Evolutionary conservation across 2,329 filamentous ascomycete species (phyloP), one percentile per base, ranked within the genome.

Genomic region (Pseudogymnoascus sp.): DNA sequence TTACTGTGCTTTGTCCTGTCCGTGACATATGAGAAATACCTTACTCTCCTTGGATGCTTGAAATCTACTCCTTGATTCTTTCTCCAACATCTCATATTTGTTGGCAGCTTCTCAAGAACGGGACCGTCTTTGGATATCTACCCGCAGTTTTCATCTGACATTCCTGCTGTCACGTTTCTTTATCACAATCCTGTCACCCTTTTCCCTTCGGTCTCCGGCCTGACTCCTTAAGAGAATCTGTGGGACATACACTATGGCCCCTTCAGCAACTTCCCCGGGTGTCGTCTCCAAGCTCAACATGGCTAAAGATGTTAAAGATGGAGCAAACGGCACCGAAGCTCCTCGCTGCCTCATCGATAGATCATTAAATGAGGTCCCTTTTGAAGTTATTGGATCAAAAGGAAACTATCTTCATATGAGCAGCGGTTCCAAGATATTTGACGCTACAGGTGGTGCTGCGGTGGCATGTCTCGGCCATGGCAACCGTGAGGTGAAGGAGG

Each of bases 401-500:
- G 72, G 72, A 14, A 70, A 69, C 63, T 68, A 70, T 11, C 60
- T 74, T 9, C 63, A 68, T 28, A 68, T 72, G 5, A 64, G 65
- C n/a, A 69, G 73, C 61, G 87, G 86, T 1, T 79, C 81, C 23
- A 77, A 76, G 36, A 82, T 95, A 46, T 81, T 92, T 12, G 90
- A 95, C 72, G 87, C 85, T 1, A 89, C 87, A 18, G 84, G 87
- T 28, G 90, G 90, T 18, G 88, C 90, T 2, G 88, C 87, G 21
- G 89, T 92, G 3, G 80, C 85, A 8, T 88, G 86, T 70, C 76
- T 93, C 8, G 90, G 90, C 5, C 86, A 91, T 68, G 85, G 84
- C 31, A 81, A 88, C 61, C 70, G 78, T 43, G 78, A 86, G 59
- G 83, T 93, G 11, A 77, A 78, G 11, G 76, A 81, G 2, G 88